Base-by-base conservation (phyloP, 768 basidiomycete species). In the Rhizopogon vesiculosus region DNA sequence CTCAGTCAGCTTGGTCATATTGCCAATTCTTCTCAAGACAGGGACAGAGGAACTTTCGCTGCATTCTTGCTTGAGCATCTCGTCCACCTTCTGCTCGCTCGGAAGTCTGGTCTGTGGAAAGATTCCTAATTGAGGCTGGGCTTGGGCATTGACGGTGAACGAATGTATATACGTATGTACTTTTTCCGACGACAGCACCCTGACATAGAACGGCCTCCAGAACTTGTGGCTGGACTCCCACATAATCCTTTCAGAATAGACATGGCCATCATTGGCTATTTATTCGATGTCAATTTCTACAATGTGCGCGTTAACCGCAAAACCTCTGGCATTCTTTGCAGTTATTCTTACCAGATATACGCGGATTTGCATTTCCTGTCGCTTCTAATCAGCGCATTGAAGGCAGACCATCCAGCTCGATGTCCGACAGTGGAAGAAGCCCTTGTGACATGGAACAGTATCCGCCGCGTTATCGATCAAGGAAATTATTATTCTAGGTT, bases 201-300 rank as follows among this genome's bases (percentile, higher is more conserved):
- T 22, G 22, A 22, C 22, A 22, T 22, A 22, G 22, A 49, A 15
- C 48, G 56, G 3, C 61, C 64, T 0, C 68, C 69, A 1, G 69
- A 70, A 28, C 60, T 72, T 6, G 55, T 45, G 7, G 39, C 41
- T 1, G 54, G 50, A 1, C 31, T 54, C 2, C 65, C 69, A 0
- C 69, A 66, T n/a, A 64, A 72, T 33, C 64, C 68, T 0, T 72
- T 66, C 59, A 69, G 65, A 46, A 25, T 66, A 1, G 71, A 72
- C 18, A 52, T 72, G 0, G 67, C 61, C 51, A 65, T 62, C 1
- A 59, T 69, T 1, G 70, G 68, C 3, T 56, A 66, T 19, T 35
- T 69, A 6, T 65, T 65, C 31, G 43, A 55, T 16, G 56, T 51
- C 6, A 58, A 64, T 22, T 59, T 67, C n/a, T 57, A 59, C 1